phyloP scores from a whole-genome alignment of 371 early-diverging fungal genomes.

The Mortierella sp. region DNA sequence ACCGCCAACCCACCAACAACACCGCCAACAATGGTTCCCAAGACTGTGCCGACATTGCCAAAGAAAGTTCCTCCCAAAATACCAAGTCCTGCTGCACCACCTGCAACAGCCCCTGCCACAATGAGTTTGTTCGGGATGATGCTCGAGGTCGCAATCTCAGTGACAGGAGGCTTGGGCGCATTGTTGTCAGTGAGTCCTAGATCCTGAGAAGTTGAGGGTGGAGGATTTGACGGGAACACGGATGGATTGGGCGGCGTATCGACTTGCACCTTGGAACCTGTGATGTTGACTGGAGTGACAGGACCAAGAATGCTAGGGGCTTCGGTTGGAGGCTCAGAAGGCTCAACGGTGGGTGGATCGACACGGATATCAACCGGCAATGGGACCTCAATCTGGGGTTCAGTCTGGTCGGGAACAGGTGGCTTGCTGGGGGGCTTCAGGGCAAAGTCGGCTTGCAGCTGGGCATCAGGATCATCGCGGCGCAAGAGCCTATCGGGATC shows the following conservation, averaged over 20 bases:
- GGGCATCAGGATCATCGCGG: constrained; percentile 1
- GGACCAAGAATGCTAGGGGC: too few species aligned
- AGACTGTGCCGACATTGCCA: constrained; percentile 14
- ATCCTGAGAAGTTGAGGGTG: neutral
- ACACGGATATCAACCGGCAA: too few species aligned
- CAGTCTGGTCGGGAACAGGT: too few species aligned
- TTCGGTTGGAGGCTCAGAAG: too few species aligned
- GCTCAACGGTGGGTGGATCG: too few species aligned
- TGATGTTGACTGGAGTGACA: neutral
- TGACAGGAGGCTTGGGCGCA: constrained; percentile 1
- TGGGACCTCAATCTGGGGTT: too few species aligned
- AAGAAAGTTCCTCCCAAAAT: constrained; percentile 15
- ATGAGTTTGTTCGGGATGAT: constrained; percentile 9
- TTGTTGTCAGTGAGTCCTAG: constrained; percentile 5
- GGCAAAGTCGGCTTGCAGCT: too few species aligned
- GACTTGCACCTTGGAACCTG: neutral
- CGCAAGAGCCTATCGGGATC: neutral
- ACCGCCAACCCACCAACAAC: constrained; percentile 17
- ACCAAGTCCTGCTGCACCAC: constrained; percentile 11
- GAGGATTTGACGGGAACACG: neutral
- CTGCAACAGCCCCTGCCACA: constrained; percentile 15
- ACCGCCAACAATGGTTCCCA: constrained; percentile 28
- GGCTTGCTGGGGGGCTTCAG: too few species aligned
- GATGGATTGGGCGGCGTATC: neutral
- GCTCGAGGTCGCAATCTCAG: constrained; percentile 12